phyloP scores from a whole-genome alignment of 768 basidiomycete genomes.

The Phanerodontia chrysosporium region DNA sequence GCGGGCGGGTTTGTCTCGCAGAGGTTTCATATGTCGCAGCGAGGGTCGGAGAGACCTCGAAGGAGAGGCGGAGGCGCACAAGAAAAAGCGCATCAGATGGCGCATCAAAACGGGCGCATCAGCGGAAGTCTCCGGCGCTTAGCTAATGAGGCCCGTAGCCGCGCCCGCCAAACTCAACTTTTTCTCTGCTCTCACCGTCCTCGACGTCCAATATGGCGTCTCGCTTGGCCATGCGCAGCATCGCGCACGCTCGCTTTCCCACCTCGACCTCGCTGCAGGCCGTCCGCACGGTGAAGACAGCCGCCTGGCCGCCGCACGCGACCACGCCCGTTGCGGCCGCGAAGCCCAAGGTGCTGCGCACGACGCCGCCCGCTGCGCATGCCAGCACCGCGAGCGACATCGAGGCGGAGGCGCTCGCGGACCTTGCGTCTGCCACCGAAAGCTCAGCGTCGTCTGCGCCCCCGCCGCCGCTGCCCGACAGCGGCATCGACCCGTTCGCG shows the following conservation, averaged over 20 bases:
- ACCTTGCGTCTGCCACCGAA: background rate
- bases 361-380: background rate
- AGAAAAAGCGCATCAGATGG: background rate
- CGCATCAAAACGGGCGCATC: background rate
- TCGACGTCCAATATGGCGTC: background rate
- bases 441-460: background rate
- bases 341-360: background rate
- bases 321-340: background rate
- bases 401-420: background rate
- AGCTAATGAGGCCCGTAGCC: background rate
- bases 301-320: background rate
- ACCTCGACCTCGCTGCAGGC: too few species aligned
- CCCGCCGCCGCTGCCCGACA: background rate
- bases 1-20: too few species aligned
- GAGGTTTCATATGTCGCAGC: background rate
- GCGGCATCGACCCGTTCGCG: background rate
- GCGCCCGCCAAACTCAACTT: background rate
- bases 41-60: too few species aligned
- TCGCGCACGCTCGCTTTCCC: background rate
- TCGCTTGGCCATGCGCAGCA: background rate
- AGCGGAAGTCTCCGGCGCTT: background rate
- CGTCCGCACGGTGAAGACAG: background rate
- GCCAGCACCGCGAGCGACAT: conserved; percentile 1
- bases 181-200: background rate
- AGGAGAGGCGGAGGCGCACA: too few species aligned